These are phyloP conservation scores for Neltuma alba DNA, from an alignment of 306 rosid species.

Conservation along the genomic window DNA sequence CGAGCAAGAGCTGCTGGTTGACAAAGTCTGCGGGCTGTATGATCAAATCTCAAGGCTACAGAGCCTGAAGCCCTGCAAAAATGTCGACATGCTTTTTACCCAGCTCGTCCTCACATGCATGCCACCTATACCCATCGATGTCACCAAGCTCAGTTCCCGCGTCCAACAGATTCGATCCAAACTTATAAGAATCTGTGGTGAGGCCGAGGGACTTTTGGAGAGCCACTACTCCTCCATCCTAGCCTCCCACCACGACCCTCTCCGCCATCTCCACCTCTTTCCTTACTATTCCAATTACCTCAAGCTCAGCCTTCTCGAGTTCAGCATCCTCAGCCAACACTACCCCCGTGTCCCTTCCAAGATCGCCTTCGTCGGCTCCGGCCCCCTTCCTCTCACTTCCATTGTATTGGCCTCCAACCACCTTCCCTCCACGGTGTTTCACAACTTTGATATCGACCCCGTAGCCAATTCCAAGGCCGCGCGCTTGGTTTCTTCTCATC, in stretches of 20 bases:
- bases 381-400: conserved; percentile 89
- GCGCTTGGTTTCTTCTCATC: conserved; percentile 52
- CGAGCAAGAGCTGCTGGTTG: conserved; percentile 60
- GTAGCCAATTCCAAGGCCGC: conserved; percentile 68
- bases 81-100: conserved; percentile 88
- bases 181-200: conserved; percentile 68
- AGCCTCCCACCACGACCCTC: conserved; percentile 52
- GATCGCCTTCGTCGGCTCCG: conserved; percentile 86
- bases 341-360: conserved; percentile 36
- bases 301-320: conserved; percentile 78
- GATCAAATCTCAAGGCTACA: conserved; percentile 65
- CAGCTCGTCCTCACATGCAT: conserved; percentile 80
- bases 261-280: conserved; percentile 60
- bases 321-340: conserved; percentile 61
- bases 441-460: conserved; percentile 76
- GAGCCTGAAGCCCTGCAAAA: conserved; percentile 69
- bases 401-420: conserved; percentile 76
- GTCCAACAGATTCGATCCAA: conserved; percentile 64
- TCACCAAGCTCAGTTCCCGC: conserved; percentile 42
- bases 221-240: conserved; percentile 59
- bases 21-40: conserved; percentile 52
- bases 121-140: conserved; percentile 68
- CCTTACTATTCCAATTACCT: conserved; percentile 83
- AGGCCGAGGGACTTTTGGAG: conserved; percentile 79
- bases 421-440: conserved; percentile 57